Conservation (phyloP, 1,139 yeast species). For the Ogataea hybrid region DNA sequence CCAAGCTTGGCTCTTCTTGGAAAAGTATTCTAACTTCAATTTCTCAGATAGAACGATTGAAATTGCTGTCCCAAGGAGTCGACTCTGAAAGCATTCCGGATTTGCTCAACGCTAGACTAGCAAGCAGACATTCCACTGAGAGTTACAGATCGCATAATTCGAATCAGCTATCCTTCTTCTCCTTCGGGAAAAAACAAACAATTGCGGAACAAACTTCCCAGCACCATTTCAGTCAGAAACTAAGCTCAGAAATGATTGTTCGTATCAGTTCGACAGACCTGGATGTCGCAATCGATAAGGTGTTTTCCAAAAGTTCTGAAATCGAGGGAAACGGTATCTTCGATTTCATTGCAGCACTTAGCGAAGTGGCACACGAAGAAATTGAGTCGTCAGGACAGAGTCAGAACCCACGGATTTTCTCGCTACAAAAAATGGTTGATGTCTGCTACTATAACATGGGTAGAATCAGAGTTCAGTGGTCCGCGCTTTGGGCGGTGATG, state of each 20-base stretch:
- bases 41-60: conserved; percentile 89
- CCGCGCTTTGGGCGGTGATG: conserved; percentile 92
- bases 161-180: conserved; percentile 22
- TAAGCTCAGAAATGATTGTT: conserved; percentile 54
- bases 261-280: conserved; percentile 71
- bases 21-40: conserved; percentile 74
- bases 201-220: conserved; percentile 47
- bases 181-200: conserved; percentile 40
- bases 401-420: conserved; percentile 82
- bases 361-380: conserved; percentile 87
- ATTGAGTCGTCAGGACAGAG: conserved; percentile 85
- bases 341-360: conserved; percentile 81
- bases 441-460: conserved; percentile 97
- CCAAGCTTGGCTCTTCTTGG: conserved; percentile 75
- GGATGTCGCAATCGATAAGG: conserved; percentile 81
- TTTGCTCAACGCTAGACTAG: conserved; percentile 69
- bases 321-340: conserved; percentile 83
- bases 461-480: conserved; percentile 95
- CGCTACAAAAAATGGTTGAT: conserved; percentile 93
- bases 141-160: conserved; percentile 34
- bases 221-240: conserved; percentile 48
- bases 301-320: conserved; percentile 79
- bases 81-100: conserved; percentile 87
- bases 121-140: conserved; percentile 57
- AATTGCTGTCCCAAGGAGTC: conserved; percentile 84